Conservation (phyloP, 2,329 filamentous ascomycete species). For the Aspergillus alliaceus region DNA sequence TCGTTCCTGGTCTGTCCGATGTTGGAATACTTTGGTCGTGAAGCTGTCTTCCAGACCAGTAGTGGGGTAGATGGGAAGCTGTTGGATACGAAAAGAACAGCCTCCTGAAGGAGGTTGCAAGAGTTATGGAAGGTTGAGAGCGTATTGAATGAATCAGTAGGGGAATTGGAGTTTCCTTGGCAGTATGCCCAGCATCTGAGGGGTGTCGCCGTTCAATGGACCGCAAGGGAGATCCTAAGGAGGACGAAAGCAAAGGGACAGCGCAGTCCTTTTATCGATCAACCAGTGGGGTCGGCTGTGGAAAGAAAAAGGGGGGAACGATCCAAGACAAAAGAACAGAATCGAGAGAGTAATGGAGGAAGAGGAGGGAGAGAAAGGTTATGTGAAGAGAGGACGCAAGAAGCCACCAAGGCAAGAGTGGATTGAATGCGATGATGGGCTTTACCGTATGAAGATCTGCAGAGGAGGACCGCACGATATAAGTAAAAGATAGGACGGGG, state of each 20-base stretch:
- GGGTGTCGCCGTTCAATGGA: background rate
- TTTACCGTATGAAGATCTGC: background rate
- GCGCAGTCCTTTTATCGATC: background rate
- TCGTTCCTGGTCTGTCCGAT: background rate
- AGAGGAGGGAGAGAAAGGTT: background rate
- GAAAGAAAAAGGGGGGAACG: background rate
- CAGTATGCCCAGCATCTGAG: too few relatives aligned
- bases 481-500: conserved; percentile 5
- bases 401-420: background rate
- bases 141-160: background rate
- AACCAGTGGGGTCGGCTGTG: background rate
- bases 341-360: conserved; percentile 16
- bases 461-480: background rate
- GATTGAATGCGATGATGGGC: conserved; percentile 9
- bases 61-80: background rate
- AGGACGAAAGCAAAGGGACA: background rate
- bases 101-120: background rate
- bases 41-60: background rate
- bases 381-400: background rate
- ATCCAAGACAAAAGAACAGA: conserved; percentile 14
- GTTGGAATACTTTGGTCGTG: background rate
- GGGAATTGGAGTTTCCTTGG: background rate
- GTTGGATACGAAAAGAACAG: background rate
- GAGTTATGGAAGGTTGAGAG: background rate
- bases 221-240: background rate